phyloP scores from a whole-genome alignment of 441 rosid genomes.

The Syzygium syzygioides region DNA sequence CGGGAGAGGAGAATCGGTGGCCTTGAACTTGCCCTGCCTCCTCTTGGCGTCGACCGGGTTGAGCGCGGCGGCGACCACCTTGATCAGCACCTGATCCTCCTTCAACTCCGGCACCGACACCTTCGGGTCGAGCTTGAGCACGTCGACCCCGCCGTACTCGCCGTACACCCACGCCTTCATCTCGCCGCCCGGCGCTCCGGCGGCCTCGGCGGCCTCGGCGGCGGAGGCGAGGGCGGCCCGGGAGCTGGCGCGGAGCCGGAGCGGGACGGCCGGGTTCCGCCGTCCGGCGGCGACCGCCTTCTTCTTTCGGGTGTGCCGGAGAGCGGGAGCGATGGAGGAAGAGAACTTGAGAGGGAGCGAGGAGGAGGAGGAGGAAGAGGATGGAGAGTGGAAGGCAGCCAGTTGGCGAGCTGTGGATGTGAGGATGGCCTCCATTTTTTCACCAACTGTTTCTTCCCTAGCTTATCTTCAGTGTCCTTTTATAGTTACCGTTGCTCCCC shows the following conservation, averaged over 20 bases:
- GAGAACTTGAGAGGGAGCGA: constrained; percentile 13
- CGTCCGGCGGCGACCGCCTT: neutral
- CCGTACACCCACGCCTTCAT: constrained; percentile 86
- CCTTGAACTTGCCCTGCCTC: constrained; percentile 83
- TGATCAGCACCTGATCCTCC: constrained; percentile 81
- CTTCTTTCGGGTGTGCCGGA: constrained; percentile 12
- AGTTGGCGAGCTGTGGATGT: constrained; percentile 28
- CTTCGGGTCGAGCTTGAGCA: constrained; percentile 61
- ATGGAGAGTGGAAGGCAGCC: constrained; percentile 13
- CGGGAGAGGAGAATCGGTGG: constrained; percentile 89
- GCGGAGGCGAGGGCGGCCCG: constrained; percentile 43
- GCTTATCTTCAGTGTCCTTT: constrained; percentile 20
- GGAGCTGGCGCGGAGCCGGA: constrained; percentile 51
- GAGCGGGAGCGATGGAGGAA: constrained; percentile 22
- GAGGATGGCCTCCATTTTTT: constrained; percentile 43
- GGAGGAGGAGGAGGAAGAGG: constrained; percentile 1
- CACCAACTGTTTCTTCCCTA: neutral
- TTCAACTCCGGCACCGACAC: constrained; percentile 65
- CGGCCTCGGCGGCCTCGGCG: constrained; percentile 21
- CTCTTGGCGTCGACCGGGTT: constrained; percentile 87
- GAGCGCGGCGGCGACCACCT: constrained; percentile 79
- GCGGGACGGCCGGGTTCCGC: neutral
- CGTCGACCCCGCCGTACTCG: constrained; percentile 80
- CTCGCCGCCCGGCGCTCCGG: constrained; percentile 40
- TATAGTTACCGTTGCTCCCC: neutral